A percentile compares a stretch with the other conserved stretches of the same genome.
These are phyloP conservation scores for Rubia yunnanensis DNA, from an alignment of 257 asterid genomes.

Conservation along the genomic window DNA sequence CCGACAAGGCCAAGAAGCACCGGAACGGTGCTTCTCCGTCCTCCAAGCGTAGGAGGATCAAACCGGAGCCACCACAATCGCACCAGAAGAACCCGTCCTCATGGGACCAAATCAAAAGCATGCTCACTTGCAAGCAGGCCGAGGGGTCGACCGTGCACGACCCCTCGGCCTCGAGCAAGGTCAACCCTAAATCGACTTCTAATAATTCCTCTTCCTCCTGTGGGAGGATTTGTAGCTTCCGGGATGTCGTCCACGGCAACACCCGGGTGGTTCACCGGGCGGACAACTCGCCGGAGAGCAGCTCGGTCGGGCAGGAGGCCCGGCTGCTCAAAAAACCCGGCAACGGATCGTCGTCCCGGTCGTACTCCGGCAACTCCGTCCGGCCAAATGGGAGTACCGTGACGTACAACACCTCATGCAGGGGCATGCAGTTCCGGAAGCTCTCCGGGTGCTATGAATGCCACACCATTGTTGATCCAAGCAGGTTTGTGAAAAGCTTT, in stretches of 20 bases:
- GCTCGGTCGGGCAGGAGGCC: constrained; percentile 47
- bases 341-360: constrained; percentile 37
- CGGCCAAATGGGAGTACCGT: constrained; percentile 25
- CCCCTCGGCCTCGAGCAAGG: constrained; percentile 25
- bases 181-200: constrained; percentile 17
- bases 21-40: constrained; percentile 7
- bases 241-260: constrained; percentile 56
- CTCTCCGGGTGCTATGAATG: constrained; percentile 93
- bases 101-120: constrained; percentile 84
- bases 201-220: constrained; percentile 46
- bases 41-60: constrained; percentile 30
- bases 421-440: constrained; percentile 74
- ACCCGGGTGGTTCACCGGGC: constrained; percentile 67
- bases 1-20: constrained; percentile 18
- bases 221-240: constrained; percentile 38
- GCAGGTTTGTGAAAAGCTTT: constrained; percentile 41
- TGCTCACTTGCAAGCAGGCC: constrained; percentile 68
- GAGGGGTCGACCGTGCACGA: constrained; percentile 52
- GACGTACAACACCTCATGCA: constrained; percentile 27
- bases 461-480: constrained; percentile 70
- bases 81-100: constrained; percentile 39
- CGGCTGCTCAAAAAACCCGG: constrained; percentile 41
- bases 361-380: constrained; percentile 17
- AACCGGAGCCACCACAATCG: constrained; percentile 15
- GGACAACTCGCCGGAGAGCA: constrained; percentile 66